Base-by-base conservation (phyloP, 345 rosid genomes). In the Citrus sinensis region DNA sequence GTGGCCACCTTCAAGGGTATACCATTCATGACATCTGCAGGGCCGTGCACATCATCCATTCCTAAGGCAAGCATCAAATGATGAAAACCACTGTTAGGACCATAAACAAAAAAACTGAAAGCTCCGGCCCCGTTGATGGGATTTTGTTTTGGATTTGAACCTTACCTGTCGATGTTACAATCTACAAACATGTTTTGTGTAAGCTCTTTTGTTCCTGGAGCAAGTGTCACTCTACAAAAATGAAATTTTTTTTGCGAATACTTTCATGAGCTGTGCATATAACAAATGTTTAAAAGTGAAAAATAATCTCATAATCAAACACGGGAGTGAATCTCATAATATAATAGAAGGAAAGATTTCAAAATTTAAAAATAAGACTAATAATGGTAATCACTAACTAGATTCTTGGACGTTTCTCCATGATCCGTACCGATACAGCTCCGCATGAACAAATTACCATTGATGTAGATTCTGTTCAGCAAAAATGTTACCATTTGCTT, bases 11-110 rank as follows among this genome's bases (percentile, higher is more conserved):
- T 83, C 85, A 91, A 94, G 86, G 99, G 95, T 63, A 83, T 89
- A 74, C 95, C 97, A 59, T 96, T 94, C 73, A 96, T 96, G 97
- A 94, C 99, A 24, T 91, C 94, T 11, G 93, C 89, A 11, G 97
- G 98, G 60, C 95, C 96, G 32, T 89, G 96, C 84, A 86, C 87
- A n/a, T 92, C 97, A 1, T 90, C 85, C 61, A 89, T 92, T 81
- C 86, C 93, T 6, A 91, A 89, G 87, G 98, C 91, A 71, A 85
- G 86, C 82, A 88, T 95, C 88, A 92, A 94, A 83, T 91, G 88
- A 93, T 79, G 42, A 65, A 14, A 25, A 35, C 11, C 29, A 55
- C 16, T 22, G 39, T 2, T 6, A 16, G 3, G 30, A 76, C 11
- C 65, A 66, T 40, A 17, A 14, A 46, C 29, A 75, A 8, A 54